Evolutionary conservation across 2,329 filamentous ascomycete species (phyloP).

Genomic region (Fusarium sp.): DNA sequence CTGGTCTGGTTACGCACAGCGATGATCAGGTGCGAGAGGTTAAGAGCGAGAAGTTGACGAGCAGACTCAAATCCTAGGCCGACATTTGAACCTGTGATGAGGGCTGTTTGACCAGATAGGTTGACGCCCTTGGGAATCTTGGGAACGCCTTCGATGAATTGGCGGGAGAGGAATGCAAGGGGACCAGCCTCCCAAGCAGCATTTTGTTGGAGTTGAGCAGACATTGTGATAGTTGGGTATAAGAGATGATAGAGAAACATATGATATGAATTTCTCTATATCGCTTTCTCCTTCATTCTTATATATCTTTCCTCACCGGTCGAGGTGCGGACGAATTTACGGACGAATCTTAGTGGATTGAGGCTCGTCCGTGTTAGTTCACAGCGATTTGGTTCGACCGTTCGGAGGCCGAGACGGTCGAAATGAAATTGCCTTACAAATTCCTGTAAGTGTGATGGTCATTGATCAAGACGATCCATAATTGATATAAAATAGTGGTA

Average conservation of each 20-base stretch:
- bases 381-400: conserved; percentile 2
- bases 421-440: neutral
- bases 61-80: conserved; percentile 61
- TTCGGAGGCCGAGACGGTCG: conserved; percentile 39
- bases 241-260: neutral
- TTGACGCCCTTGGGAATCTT: conserved; percentile 35
- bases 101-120: conserved; percentile 54
- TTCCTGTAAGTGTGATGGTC: neutral
- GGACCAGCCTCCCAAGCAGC: conserved; percentile 36
- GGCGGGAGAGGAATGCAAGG: conserved; percentile 41
- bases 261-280: neutral
- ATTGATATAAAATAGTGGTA: neutral
- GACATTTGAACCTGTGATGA: conserved; percentile 62
- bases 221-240: conserved; percentile 21
- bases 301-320: conserved; percentile 23
- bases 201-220: conserved; percentile 32
- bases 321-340: conserved; percentile 21
- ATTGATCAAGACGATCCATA: neutral
- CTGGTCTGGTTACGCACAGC: conserved; percentile 57
- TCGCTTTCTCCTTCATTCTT: neutral
- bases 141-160: conserved; percentile 41
- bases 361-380: neutral
- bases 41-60: conserved; percentile 54
- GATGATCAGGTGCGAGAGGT: conserved; percentile 58
- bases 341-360: neutral